Percentiles rank a stretch among this genome's conserved stretches.
These are phyloP conservation scores for Aquilaria yunnanensis DNA, from an alignment of 345 rosid species.

Conservation along the genomic window DNA sequence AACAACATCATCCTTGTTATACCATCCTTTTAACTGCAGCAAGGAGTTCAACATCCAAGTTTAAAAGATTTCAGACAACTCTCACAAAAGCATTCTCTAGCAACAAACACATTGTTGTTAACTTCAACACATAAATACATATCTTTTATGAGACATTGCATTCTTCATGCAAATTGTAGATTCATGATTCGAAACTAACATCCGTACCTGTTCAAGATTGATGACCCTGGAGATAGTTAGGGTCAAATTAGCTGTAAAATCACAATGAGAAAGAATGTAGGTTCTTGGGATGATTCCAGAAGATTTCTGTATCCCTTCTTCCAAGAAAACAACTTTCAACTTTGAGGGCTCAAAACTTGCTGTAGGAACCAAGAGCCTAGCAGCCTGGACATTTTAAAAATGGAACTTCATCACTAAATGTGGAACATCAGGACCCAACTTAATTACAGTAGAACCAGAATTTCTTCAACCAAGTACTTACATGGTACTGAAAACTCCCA, in stretches of 20 bases:
- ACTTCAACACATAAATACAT: no score
- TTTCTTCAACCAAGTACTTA: neutral
- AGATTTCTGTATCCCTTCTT: constrained; percentile 27
- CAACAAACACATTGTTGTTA: neutral
- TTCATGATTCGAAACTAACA: constrained; percentile 1
- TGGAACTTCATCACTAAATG: neutral
- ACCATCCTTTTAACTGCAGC: constrained; percentile 73
- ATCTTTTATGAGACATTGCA: no score
- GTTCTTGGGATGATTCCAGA: constrained; percentile 60
- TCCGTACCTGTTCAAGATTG: constrained; percentile 61
- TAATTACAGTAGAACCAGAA: constrained; percentile 1
- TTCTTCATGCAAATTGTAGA: neutral
- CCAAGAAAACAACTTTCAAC: constrained; percentile 59
- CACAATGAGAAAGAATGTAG: constrained; percentile 87
- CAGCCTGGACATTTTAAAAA: constrained; percentile 45
- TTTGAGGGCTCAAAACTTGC: constrained; percentile 81
- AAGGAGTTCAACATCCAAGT: no score
- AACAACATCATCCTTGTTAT: constrained; percentile 81
- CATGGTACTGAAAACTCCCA: neutral
- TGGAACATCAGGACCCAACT: constrained; percentile 5
- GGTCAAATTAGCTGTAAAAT: constrained; percentile 83
- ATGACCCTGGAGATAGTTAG: constrained; percentile 71
- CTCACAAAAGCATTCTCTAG: neutral
- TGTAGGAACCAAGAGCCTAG: constrained; percentile 66
- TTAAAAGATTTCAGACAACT: neutral